Base-by-base conservation (phyloP, 73 alveolate species). In the Tetrahymena thermophila region DNA sequence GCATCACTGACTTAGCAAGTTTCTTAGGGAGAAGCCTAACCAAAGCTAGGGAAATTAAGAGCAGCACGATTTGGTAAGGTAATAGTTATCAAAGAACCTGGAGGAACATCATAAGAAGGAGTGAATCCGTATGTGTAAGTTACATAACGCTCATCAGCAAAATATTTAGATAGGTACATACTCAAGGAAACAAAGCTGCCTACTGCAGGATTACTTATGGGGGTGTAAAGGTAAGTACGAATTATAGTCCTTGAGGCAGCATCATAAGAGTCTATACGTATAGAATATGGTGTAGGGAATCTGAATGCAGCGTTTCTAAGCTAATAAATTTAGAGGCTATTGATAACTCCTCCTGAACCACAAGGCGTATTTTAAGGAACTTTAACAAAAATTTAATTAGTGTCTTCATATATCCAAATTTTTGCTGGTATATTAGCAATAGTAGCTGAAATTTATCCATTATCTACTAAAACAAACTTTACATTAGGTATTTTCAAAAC, bases 81-180 rank as follows among this genome's bases (percentile, higher is more conserved):
- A 19, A 94, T 94, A 38, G 42, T 43, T 11, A 94, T 94, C 35
- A 94, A 4, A 19, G 94, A 85, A 13, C 96, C 96, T n/a, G 95
- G 94, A 21, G 96, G 96, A 16, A 94, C 93, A 35, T 83, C 85
- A 43, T 94, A 94, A 84, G 93, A 85, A 35, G 96, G 96, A n/a
- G 96, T 85, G 34, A 94, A 94, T 94, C 43, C 28, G 93, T 85
- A 94, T 56, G 93, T 43, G 31, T 94, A 94, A n/a, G 93, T 50
- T 19, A 94, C 96, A 94, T 43, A 84, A 10, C 93, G 83, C 57
- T 94, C 96, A 34, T 94, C 96, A 10, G 96, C 96, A 94, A 84
- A 94, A 40, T 94, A 94, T 21, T 94, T 94, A 23, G 94, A 56
- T 13, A 94, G 83, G n/a, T 3, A 42, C 85, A 94, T 43, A 6